A percentile compares a stretch with the other conserved stretches of the same genome.
phyloP scores from a whole-genome alignment of 2,329 filamentous ascomycete genomes.

The Alternaria postmessia region DNA sequence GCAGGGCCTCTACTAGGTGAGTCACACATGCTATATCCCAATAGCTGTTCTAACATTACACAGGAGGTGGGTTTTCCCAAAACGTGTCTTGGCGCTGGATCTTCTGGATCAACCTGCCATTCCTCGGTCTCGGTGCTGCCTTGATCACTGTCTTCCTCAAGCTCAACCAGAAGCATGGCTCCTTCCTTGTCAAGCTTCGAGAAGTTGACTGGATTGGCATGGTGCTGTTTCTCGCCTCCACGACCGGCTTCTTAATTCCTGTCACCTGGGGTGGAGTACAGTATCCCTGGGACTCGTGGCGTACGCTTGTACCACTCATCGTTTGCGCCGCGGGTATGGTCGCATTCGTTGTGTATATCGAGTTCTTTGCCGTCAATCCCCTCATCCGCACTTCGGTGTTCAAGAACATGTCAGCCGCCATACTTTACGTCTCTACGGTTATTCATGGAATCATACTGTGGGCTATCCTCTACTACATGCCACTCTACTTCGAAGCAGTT shows the following conservation, averaged over 20 bases:
- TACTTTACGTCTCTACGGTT: conserved; percentile 62
- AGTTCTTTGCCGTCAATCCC: conserved; percentile 59
- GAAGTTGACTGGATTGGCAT: conserved; percentile 71
- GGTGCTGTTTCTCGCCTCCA: conserved; percentile 66
- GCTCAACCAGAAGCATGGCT: conserved; percentile 58
- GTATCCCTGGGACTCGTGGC: conserved; percentile 70
- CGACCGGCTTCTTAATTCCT: conserved; percentile 67
- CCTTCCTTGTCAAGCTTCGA: conserved; percentile 59
- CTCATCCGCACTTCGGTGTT: conserved; percentile 58
- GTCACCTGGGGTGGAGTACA: conserved; percentile 72
- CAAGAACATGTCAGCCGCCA: conserved; percentile 59
- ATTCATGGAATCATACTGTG: conserved; percentile 64
- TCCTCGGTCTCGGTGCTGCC: conserved; percentile 59
- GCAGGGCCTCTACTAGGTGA: conserved; percentile 56
- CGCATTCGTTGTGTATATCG: conserved; percentile 64
- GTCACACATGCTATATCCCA: background rate
- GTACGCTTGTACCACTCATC: conserved; percentile 68
- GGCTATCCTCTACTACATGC: conserved; percentile 54
- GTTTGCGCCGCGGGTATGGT: conserved; percentile 63
- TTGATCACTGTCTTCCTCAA: conserved; percentile 63
- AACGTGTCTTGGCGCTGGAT: conserved; percentile 67
- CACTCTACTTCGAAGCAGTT: conserved; percentile 54
- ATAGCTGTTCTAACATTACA: conserved; percentile 1
- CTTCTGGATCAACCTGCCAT: conserved; percentile 70
- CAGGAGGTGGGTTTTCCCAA: conserved; percentile 62